Evolutionary conservation across 352 stramenopile species (phyloP).

Genomic region (Pythium biforme): DNA sequence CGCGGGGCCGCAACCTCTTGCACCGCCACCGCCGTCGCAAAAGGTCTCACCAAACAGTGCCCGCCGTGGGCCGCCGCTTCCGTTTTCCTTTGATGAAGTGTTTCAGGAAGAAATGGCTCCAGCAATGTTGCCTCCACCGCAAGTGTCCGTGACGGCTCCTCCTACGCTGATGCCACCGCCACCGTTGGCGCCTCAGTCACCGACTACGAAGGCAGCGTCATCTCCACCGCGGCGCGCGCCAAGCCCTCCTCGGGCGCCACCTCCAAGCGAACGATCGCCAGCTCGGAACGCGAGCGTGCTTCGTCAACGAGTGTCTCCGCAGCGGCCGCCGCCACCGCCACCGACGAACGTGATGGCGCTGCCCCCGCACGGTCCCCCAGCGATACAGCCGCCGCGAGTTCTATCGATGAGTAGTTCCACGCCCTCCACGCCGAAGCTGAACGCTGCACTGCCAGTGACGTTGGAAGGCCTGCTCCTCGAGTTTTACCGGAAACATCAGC

Average conservation of each 20-base stretch:
- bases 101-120: neutral
- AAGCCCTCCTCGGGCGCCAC: conserved; percentile 18
- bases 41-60: conserved; percentile 18
- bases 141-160: conserved; percentile 2
- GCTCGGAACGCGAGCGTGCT: conserved; percentile 20
- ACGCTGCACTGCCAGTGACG: conserved; percentile 26
- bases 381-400: neutral
- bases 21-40: neutral
- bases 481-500: conserved; percentile 76
- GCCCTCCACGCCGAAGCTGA: neutral
- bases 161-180: neutral
- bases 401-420: neutral
- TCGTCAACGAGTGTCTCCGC: conserved; percentile 16
- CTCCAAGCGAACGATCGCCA: conserved; percentile 17
- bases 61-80: conserved; percentile 13
- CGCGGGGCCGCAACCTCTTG: neutral
- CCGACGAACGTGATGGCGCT: neutral
- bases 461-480: conserved; percentile 58
- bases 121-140: conserved; percentile 10
- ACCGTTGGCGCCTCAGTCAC: neutral
- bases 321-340: neutral
- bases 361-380: neutral
- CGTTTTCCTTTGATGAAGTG: conserved; percentile 17
- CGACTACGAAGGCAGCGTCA: neutral
- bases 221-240: conserved; percentile 11